Percentiles rank a stretch among this genome's conserved stretches.
These are phyloP conservation scores for Eimeria falciformis DNA, from an alignment of 169 alveolate species.

Conservation along the genomic window DNA sequence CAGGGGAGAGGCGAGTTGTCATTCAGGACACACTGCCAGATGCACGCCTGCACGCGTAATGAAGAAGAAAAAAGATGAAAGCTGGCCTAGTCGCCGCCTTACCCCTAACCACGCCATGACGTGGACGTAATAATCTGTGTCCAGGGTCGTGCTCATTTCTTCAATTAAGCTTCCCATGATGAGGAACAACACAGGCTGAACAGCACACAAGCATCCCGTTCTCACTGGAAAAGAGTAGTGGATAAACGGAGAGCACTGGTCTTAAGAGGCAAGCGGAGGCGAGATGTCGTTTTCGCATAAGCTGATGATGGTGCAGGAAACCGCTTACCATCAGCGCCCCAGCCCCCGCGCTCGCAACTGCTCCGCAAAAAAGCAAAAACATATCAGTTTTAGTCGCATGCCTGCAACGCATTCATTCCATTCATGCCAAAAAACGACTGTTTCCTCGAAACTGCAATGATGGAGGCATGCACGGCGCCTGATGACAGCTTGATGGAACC, in stretches of 20 bases:
- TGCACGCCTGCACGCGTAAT: no score
- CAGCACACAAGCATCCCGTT: background rate
- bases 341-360: background rate
- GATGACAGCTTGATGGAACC: no score
- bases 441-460: no score
- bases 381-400: constrained; percentile 45
- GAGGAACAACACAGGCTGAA: constrained; percentile 56
- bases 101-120: constrained; percentile 59
- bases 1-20: no score
- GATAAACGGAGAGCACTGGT: background rate
- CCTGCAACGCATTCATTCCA: constrained; percentile 15
- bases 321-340: constrained; percentile 22
- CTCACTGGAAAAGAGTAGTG: background rate
- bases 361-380: background rate
- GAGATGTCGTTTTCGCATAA: background rate
- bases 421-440: no score
- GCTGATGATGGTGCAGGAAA: background rate
- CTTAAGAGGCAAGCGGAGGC: no score
- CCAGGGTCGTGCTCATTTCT: constrained; percentile 57
- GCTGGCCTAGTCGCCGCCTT: constrained; percentile 4
- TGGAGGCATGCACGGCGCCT: no score
- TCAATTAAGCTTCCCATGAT: constrained; percentile 41
- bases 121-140: constrained; percentile 10
- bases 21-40: no score
- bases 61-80: no score